A percentile compares a stretch with the other conserved stretches of the same genome.
Conservation (phyloP, 2,329 filamentous ascomycete genomes). For the Colletotrichum sp. region DNA sequence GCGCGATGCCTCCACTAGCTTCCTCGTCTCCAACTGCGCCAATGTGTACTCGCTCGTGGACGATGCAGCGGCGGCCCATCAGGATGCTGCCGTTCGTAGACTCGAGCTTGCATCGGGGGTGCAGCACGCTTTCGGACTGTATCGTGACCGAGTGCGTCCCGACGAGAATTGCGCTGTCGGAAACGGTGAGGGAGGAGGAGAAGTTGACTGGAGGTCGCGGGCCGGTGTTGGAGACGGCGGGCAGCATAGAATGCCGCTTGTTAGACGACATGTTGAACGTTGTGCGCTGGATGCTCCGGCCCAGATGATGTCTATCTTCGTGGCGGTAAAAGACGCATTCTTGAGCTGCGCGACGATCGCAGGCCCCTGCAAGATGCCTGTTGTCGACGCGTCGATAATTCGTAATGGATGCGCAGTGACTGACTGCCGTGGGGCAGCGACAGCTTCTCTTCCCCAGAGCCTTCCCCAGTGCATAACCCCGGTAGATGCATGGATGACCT, state of each 20-base stretch:
- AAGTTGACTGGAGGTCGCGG: slow-evolving; percentile 68
- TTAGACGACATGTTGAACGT: slow-evolving; percentile 41
- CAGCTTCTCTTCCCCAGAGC: neutral
- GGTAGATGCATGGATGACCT: neutral
- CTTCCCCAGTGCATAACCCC: slow-evolving; percentile 12
- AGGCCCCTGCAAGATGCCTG: neutral
- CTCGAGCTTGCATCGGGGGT: slow-evolving; percentile 82
- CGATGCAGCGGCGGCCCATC: slow-evolving; percentile 80
- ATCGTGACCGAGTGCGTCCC: slow-evolving; percentile 83
- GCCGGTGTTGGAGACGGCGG: slow-evolving; percentile 55
- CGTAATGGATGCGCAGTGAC: neutral
- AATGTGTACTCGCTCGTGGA: slow-evolving; percentile 72
- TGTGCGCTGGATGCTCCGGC: slow-evolving; percentile 10
- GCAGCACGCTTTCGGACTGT: slow-evolving; percentile 79
- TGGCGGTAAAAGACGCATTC: neutral
- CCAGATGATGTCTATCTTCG: neutral
- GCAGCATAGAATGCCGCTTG: slow-evolving; percentile 63
- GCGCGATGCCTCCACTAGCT: slow-evolving; percentile 53
- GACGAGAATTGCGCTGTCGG: slow-evolving; percentile 65
- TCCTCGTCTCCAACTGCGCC: slow-evolving; percentile 46
- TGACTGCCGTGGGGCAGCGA: neutral
- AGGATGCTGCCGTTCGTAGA: slow-evolving; percentile 80
- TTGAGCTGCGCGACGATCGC: neutral
- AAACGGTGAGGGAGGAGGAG: slow-evolving; percentile 64
- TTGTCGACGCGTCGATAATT: neutral